These are phyloP conservation scores for Isabelozyma pseudorhagii DNA, from an alignment of 805 yeast species.

Conservation along the genomic window DNA sequence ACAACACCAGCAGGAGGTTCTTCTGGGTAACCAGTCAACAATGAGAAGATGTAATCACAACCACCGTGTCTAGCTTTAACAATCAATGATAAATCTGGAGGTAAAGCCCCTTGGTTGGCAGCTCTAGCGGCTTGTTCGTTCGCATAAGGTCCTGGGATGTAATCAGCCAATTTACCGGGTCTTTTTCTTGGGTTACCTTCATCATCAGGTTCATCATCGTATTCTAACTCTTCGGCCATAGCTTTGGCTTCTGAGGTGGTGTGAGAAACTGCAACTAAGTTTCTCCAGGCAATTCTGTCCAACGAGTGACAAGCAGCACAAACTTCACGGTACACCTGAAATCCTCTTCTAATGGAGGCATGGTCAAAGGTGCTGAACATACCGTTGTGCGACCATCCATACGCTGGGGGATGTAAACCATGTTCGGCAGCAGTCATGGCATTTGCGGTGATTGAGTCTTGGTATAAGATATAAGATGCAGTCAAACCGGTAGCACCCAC, in stretches of 20 bases:
- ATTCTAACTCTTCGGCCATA: constrained; percentile 94
- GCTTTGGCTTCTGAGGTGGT: constrained; percentile 85
- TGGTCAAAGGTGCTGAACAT: constrained; percentile 90
- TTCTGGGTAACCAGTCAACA: constrained; percentile 98
- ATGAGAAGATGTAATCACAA: constrained; percentile 88
- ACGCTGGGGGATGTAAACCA: constrained; percentile 94
- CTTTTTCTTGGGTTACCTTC: constrained; percentile 98
- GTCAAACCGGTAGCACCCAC: constrained; percentile 75
- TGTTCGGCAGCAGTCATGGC: constrained; percentile 99
- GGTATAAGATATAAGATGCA: constrained; percentile 77
- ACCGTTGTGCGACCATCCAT: constrained; percentile 92
- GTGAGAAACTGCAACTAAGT: constrained; percentile 95
- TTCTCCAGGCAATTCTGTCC: constrained; percentile 98
- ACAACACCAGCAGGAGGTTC: constrained; percentile 97
- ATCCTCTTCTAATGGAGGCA: constrained; percentile 96
- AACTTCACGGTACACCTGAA: constrained; percentile 97
- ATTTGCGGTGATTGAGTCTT: constrained; percentile 80
- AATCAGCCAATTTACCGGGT: constrained; percentile 96
- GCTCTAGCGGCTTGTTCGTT: constrained; percentile 99
- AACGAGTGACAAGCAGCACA: constrained; percentile 99
- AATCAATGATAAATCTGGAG: constrained; percentile 95
- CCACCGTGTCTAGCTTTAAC: constrained; percentile 99
- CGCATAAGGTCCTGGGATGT: constrained; percentile 91
- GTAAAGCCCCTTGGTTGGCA: constrained; percentile 98
- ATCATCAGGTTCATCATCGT: constrained; percentile 93